These are phyloP conservation scores for Quercus ilex DNA, from an alignment of 306 rosid genomes.

Conservation along the genomic window DNA sequence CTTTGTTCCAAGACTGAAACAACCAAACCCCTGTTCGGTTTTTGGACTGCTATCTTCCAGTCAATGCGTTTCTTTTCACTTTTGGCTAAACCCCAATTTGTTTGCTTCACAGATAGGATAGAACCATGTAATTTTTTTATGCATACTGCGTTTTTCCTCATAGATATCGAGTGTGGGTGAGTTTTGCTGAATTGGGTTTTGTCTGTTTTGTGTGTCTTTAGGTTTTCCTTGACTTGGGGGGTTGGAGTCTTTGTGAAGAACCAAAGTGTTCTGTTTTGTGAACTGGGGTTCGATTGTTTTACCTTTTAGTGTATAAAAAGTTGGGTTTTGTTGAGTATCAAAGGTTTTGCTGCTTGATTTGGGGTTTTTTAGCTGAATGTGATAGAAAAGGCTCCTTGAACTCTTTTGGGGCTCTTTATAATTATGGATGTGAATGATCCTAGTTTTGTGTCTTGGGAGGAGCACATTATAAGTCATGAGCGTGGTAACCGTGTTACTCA, in stretches of 20 bases:
- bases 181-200: slow-evolving; percentile 3
- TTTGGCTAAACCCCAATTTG: slow-evolving; percentile 15
- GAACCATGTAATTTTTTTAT: background rate
- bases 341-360: slow-evolving; percentile 7
- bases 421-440: slow-evolving; percentile 37
- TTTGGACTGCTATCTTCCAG: background rate
- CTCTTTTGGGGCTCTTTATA: background rate
- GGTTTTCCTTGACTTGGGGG: slow-evolving; percentile 13
- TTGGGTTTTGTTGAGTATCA: slow-evolving; percentile 22
- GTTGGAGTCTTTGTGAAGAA: slow-evolving; percentile 14
- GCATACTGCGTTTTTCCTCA: background rate
- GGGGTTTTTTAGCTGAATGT: slow-evolving; percentile 25
- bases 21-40: background rate
- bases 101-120: background rate
- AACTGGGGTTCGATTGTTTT: slow-evolving; percentile 3
- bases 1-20: background rate
- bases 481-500: slow-evolving; percentile 78
- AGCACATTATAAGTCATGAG: slow-evolving; percentile 62
- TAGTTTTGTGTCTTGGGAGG: slow-evolving; percentile 78
- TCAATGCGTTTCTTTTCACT: slow-evolving; percentile 1
- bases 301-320: background rate
- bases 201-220: background rate
- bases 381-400: slow-evolving; percentile 3
- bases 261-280: slow-evolving; percentile 24
- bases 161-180: background rate